phyloP scores from a whole-genome alignment of 2,329 filamentous ascomycete species.

The Talaromyces sp. region DNA sequence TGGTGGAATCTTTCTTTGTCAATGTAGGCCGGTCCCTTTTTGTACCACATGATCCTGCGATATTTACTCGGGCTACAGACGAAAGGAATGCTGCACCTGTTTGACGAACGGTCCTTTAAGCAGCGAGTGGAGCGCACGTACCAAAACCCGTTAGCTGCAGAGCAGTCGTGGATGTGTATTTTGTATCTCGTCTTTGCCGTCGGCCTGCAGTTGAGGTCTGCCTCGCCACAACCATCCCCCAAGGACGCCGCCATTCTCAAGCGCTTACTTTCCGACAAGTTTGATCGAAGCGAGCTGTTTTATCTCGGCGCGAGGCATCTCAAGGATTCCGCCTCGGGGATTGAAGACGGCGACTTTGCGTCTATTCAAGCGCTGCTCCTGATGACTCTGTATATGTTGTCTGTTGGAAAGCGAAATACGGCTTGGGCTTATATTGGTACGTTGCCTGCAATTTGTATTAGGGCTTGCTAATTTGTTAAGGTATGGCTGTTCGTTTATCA shows the following conservation, averaged over 20 bases:
- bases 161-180: constrained; percentile 52
- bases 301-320: constrained; percentile 56
- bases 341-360: constrained; percentile 62
- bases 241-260: constrained; percentile 48
- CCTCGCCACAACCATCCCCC: constrained; percentile 5
- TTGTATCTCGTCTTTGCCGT: constrained; percentile 60
- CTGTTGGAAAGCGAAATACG: constrained; percentile 57
- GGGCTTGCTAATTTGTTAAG: constrained; percentile 32
- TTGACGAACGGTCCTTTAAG: constrained; percentile 50
- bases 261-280: constrained; percentile 44
- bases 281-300: constrained; percentile 57
- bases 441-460: constrained; percentile 3
- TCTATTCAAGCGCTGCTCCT: constrained; percentile 59
- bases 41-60: neutral
- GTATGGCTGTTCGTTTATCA: constrained; percentile 60
- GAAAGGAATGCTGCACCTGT: constrained; percentile 56
- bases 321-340: constrained; percentile 43
- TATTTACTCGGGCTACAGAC: constrained; percentile 39
- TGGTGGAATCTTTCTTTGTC: constrained; percentile 57
- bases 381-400: constrained; percentile 61
- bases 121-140: constrained; percentile 51
- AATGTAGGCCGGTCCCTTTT: constrained; percentile 42
- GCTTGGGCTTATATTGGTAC: constrained; percentile 59
- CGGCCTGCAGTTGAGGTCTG: constrained; percentile 47
- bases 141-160: constrained; percentile 46